Conservation (phyloP, 192 early-diverging fungal species). For the Dissophora ornata region DNA sequence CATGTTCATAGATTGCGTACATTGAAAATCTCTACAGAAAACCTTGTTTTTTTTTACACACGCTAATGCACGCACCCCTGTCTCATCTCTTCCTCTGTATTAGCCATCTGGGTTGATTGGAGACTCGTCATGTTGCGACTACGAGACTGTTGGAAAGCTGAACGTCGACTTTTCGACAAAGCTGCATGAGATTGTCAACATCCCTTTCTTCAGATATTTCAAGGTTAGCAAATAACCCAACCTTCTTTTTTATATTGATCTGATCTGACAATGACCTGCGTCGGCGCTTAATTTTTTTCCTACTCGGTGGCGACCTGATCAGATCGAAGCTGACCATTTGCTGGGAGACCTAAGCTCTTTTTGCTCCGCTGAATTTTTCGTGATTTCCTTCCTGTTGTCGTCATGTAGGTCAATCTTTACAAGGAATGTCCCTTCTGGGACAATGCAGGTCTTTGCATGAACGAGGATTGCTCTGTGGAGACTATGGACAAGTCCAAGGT, state of each 20-base stretch:
- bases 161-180: constrained; percentile 77
- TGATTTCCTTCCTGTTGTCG: not conserved
- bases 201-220: constrained; percentile 92
- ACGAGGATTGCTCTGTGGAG: constrained; percentile 76
- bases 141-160: constrained; percentile 77
- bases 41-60: too few relatives aligned
- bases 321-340: not conserved
- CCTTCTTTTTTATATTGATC: too few relatives aligned
- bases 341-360: not conserved
- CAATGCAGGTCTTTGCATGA: constrained; percentile 69
- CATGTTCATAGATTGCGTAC: too few relatives aligned
- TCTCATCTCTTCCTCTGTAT: too few relatives aligned
- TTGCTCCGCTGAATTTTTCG: not conserved
- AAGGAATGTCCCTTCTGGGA: constrained; percentile 83
- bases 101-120: constrained; percentile 68
- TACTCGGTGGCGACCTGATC: too few relatives aligned
- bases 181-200: constrained; percentile 81
- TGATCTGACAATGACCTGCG: too few relatives aligned
- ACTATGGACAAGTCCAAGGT: constrained; percentile 67
- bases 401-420: constrained; percentile 77
- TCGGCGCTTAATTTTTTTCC: not conserved
- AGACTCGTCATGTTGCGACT: constrained; percentile 76
- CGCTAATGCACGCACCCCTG: too few relatives aligned
- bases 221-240: constrained; percentile 64
- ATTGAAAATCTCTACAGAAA: too few relatives aligned